Evolutionary conservation across 345 rosid genomes (phyloP).

Genomic region (Eucalyptus curtisii): DNA sequence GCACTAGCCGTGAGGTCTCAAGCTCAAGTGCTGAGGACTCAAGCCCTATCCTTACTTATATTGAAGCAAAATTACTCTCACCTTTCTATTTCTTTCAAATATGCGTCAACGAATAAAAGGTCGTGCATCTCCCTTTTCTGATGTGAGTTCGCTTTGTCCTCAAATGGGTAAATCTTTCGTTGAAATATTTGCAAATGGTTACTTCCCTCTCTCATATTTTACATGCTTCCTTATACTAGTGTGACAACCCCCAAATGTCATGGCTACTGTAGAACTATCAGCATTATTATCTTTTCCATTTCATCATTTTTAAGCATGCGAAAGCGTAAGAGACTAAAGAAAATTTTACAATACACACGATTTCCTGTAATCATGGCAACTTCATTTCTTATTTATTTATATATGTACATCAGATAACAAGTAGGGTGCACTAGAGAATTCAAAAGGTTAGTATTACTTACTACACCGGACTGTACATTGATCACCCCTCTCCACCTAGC

Average conservation of each 20-base stretch:
- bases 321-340: no score
- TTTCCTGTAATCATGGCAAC: no score
- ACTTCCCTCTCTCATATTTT: neutral
- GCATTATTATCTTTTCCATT: no score
- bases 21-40: neutral
- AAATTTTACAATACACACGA: rapidly evolving
- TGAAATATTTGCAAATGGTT: rapidly evolving
- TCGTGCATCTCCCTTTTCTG: rapidly evolving
- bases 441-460: no score
- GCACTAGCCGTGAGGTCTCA: rapidly evolving
- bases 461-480: rapidly evolving
- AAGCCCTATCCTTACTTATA: neutral
- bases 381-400: no score
- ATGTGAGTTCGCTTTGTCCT: neutral
- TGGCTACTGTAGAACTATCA: rapidly evolving
- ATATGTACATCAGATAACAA: rapidly evolving
- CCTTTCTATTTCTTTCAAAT: neutral
- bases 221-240: neutral
- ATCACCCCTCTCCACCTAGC: no score
- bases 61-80: neutral
- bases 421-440: no score
- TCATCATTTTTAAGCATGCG: no score
- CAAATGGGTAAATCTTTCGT: neutral
- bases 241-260: rapidly evolving
- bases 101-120: neutral